phyloP scores from a whole-genome alignment of 148 eudicot genomes.

The Drosera capensis region DNA sequence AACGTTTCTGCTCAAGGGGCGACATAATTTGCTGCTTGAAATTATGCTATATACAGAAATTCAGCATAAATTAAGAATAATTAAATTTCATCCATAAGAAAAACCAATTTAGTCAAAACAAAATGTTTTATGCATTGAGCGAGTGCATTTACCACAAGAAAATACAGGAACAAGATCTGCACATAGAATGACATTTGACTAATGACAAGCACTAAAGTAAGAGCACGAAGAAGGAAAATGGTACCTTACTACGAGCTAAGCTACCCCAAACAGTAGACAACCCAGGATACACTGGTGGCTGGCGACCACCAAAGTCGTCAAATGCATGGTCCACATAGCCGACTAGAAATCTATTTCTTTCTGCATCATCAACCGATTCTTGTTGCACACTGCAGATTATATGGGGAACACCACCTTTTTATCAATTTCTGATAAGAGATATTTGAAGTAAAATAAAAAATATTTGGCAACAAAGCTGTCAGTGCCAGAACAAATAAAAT shows the following conservation, averaged over 20 bases:
- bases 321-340: conserved; percentile 71
- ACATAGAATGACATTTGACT: neutral
- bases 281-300: conserved; percentile 93
- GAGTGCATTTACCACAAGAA: too few relatives aligned
- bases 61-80: too few relatives aligned
- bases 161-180: neutral
- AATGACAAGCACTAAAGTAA: neutral
- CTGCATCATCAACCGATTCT: conserved; percentile 94
- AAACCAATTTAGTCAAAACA: too few relatives aligned
- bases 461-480: neutral
- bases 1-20: too few relatives aligned
- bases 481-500: too few relatives aligned
- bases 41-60: too few relatives aligned
- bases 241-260: conserved; percentile 99
- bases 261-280: conserved; percentile 99
- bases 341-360: conserved; percentile 9
- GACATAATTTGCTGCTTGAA: too few relatives aligned
- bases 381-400: conserved; percentile 72
- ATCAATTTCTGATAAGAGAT: neutral
- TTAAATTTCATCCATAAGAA: too few relatives aligned
- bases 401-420: neutral
- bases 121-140: too few relatives aligned
- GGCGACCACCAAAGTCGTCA: conserved; percentile 98
- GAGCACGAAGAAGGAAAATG: conserved; percentile 1
- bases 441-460: neutral